Base-by-base conservation (phyloP, 2,329 filamentous ascomycete species). In the Pseudogymnoascus sp. region DNA sequence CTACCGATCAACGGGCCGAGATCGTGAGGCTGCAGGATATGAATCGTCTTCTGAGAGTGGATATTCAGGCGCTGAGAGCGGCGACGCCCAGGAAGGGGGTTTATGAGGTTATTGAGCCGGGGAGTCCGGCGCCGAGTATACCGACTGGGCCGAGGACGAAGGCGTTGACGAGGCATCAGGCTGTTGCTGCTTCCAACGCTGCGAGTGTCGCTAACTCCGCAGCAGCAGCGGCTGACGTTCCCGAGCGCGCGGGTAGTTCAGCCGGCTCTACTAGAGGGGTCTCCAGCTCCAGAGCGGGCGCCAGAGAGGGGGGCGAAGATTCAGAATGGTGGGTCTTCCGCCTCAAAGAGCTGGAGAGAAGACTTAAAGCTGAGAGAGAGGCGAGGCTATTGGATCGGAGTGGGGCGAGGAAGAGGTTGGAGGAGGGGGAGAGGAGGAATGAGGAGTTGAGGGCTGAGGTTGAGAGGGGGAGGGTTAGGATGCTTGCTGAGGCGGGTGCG, bases 351-450 rank as follows among this genome's bases (percentile, higher is more conserved):
- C 79, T 97, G 69, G 95, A 99, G 79, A 83, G 88, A 68, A 86
- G 96, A 69, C 80, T 99, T 16, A 96, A 96, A 75, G 87, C 90
- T 54, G 95, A 99, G 77, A 80, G 95, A 12, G 95, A 97, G 75
- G 92, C 87, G 1, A 80, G 95, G 51, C 79, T 96, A 62, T 79
- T 96, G 64, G 95, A 99, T 76, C 85, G 95, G 3, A 88, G 84
- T 59, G 92, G 91, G 23, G 93, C 93, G 29, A 80, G 90, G 63
- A 89, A 92, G 77, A 80, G 93, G 62, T 77, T 96, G 0, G 87
- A 91, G 64, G 89, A 92, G 66, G 82, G 88, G n/a, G 83, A 87
- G 72, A 79, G 82, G 62, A 88, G 92, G 77, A 91, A 91, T 71
- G 83, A 87, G 68, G 85, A 89, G 68, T 76, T 95, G 65, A 80